phyloP scores from a whole-genome alignment of 768 basidiomycete genomes.

The Mycena metata region DNA sequence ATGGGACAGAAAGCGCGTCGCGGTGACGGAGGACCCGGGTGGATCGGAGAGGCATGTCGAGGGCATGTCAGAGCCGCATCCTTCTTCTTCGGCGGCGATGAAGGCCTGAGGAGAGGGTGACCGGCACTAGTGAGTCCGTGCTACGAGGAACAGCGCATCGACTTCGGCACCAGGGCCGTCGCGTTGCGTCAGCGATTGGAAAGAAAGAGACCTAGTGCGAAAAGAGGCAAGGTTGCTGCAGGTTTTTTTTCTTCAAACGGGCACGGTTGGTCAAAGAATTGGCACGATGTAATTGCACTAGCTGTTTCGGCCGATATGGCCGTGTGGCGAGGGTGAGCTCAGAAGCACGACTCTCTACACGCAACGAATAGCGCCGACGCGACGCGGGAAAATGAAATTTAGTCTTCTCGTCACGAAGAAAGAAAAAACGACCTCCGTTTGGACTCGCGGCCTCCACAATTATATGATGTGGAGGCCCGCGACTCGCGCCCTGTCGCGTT shows the following conservation, averaged over 20 bases:
- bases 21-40: conserved; percentile 8
- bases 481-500: conserved; percentile 20
- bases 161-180: background rate
- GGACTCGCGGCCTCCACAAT: background rate
- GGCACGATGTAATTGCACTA: too few relatives aligned
- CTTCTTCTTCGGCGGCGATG: conserved; percentile 28
- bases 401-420: too few relatives aligned
- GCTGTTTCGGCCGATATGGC: too few relatives aligned
- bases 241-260: too few relatives aligned
- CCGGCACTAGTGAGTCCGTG: conserved; percentile 22
- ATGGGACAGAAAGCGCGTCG: background rate
- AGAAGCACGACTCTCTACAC: too few relatives aligned
- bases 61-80: conserved; percentile 21
- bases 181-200: background rate
- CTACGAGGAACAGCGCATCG: conserved; percentile 23
- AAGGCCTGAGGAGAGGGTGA: conserved; percentile 5
- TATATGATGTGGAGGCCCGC: background rate
- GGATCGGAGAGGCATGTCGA: conserved; percentile 19
- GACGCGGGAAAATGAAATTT: too few relatives aligned
- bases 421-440: too few relatives aligned
- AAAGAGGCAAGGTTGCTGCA: too few relatives aligned
- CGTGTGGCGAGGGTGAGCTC: too few relatives aligned
- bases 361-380: too few relatives aligned
- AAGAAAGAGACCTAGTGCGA: background rate
- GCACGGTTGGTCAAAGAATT: background rate